Evolutionary conservation across 345 rosid species (phyloP).

Genomic region (Corchorus olitorius): DNA sequence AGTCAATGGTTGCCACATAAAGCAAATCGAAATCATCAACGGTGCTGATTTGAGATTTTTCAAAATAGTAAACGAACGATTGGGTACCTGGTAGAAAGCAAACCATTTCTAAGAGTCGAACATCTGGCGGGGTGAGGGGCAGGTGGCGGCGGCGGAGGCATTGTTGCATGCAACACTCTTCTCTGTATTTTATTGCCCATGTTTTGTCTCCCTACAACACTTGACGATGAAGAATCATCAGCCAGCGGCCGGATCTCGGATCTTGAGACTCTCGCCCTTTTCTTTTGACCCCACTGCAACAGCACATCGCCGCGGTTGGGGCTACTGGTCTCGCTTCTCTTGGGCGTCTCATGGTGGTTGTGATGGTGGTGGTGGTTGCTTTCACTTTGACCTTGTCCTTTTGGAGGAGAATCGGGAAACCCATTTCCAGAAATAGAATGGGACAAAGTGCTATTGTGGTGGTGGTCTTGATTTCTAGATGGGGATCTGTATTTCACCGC

Average conservation of each 20-base stretch:
- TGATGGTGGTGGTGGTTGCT: constrained; percentile 14
- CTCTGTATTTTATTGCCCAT: constrained; percentile 31
- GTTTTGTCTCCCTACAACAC: constrained; percentile 42
- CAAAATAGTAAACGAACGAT: too few species aligned
- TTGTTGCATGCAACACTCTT: constrained; percentile 31
- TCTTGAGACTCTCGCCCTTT: constrained; percentile 60
- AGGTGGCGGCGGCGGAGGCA: constrained; percentile 48
- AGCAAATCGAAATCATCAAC: too few species aligned
- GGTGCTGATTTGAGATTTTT: too few species aligned
- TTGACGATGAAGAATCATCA: constrained; percentile 56
- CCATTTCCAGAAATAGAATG: constrained; percentile 5
- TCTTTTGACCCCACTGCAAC: constrained; percentile 73
- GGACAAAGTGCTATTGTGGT: constrained; percentile 15
- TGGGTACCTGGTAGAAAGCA: constrained; percentile 17
- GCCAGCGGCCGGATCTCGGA: constrained; percentile 49
- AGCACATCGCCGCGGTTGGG: constrained; percentile 50
- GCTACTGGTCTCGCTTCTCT: constrained; percentile 19
- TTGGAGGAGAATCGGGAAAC: constrained; percentile 30
- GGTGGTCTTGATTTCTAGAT: constrained; percentile 36
- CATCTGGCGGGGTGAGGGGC: constrained; percentile 15
- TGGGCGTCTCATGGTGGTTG: neutral
- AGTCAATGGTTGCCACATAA: too few species aligned
- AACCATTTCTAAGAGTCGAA: constrained; percentile 39
- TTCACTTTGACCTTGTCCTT: constrained; percentile 14
- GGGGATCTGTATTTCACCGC: constrained; percentile 17